Base-by-base conservation (phyloP, 371 early-diverging fungal species). In the Mortierella polycephala region DNA sequence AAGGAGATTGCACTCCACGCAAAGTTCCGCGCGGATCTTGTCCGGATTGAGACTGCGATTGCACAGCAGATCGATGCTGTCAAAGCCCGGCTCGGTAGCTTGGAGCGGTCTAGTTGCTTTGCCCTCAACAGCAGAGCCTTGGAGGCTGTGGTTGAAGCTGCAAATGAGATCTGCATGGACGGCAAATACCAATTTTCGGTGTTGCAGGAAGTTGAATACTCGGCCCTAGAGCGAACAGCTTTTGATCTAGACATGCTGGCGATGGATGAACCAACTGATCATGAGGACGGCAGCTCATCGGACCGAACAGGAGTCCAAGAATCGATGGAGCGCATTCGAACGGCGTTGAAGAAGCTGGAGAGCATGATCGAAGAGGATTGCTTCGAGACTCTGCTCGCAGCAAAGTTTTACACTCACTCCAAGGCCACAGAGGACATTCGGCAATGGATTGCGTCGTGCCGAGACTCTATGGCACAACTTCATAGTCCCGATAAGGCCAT, bases 371-470 rank as follows among this genome's bases (percentile, higher is more conserved):
- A 72, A 46, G 73, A 79, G 12, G 80, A 79, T 12, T 79, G 73
- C 49, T 69, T 73, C 57, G 80, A 79, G 70, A 69, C 74, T 14
- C 23, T 73, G 52, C 63, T 79, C 11, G 80, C 80, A 0, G 80
- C 70, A 14, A 69, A 79, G 57, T 73, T 79, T 13, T 73, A 66
- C 49, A 69, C 80, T 0, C 80, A 79, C 57, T 64, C 67, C 61
- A 79, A 73, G 57, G 80, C 80, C 14, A 79, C 80, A 1, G 80
- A 79, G 64, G 80, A 79, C 18, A 69, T 79, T 58, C 80, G 80
- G 18, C 70, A 69, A n/a, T 79, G 80, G 80, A 79, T 73, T 20
- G 50, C 73, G 10, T 57, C 69, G 12, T 79, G 80, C 45, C 64
- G 80, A 7, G 73, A 79, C 4, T 65, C 69, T n/a, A 65, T 79